Conservation (phyloP, 176 grass and related monocot genomes). For the Zea luxurians region DNA sequence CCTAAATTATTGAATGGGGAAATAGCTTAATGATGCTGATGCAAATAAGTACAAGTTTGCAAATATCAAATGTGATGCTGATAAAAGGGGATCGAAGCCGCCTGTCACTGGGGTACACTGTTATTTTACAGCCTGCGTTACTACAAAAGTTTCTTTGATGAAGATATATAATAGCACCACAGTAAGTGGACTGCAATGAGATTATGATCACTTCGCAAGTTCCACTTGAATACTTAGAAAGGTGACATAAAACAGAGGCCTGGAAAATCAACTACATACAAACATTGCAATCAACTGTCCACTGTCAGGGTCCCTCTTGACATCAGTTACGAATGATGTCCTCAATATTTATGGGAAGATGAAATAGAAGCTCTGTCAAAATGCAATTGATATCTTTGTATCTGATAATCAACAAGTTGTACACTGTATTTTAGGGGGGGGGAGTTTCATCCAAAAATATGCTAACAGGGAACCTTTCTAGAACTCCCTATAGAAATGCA, state of each 20-base stretch:
- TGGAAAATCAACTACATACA: neutral
- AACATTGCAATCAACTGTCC: conserved; percentile 3
- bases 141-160: neutral
- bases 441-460: neutral
- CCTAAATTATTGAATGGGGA: neutral
- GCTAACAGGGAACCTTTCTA: neutral
- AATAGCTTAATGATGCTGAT: neutral
- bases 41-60: neutral
- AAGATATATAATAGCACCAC: neutral
- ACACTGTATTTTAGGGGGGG: neutral
- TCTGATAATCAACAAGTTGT: neutral
- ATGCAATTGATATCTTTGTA: neutral
- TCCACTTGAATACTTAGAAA: conserved; percentile 18
- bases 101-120: neutral
- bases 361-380: conserved; percentile 13
- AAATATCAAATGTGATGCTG: neutral
- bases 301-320: neutral
- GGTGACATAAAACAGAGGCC: neutral
- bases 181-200: neutral
- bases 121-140: neutral
- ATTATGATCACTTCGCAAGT: neutral
- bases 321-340: neutral
- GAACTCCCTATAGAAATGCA: neutral
- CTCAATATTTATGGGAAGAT: conserved; percentile 20
- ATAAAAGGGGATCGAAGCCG: neutral